Conservation (phyloP, 1,139 yeast genomes). For the Yamadazyma friedrichii region DNA sequence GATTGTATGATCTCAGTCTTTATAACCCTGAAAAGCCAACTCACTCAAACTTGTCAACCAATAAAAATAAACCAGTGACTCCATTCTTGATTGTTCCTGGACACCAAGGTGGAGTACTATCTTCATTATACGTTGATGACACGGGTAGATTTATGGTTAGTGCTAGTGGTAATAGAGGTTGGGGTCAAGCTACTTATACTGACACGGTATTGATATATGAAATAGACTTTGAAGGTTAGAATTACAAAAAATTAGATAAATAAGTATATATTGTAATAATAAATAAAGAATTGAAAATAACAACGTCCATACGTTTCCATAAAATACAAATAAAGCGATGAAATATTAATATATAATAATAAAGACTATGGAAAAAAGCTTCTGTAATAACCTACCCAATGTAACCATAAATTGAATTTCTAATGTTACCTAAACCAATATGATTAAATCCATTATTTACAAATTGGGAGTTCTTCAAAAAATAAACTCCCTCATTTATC, state of each 20-base stretch:
- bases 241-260: background rate
- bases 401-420: constrained; percentile 24
- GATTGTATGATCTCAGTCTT: constrained; percentile 74
- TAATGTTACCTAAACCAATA: constrained; percentile 33
- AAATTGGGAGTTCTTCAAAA: constrained; percentile 18
- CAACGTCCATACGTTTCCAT: background rate
- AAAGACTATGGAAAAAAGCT: background rate
- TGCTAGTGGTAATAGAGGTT: constrained; percentile 93
- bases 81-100: constrained; percentile 66
- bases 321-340: background rate
- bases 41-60: constrained; percentile 13
- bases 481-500: constrained; percentile 8
- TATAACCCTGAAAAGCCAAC: constrained; percentile 36
- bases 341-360: no score
- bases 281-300: background rate
- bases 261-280: background rate
- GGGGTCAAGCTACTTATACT: constrained; percentile 78
- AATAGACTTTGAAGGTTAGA: constrained; percentile 40
- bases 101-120: constrained; percentile 56
- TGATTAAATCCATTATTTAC: constrained; percentile 24
- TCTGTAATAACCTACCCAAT: background rate
- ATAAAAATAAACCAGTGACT: constrained; percentile 40
- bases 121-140: constrained; percentile 72
- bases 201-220: constrained; percentile 83
- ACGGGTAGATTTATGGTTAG: constrained; percentile 85